Conservation (phyloP, 371 early-diverging fungal genomes). For the Choanephora cucurbitarum region DNA sequence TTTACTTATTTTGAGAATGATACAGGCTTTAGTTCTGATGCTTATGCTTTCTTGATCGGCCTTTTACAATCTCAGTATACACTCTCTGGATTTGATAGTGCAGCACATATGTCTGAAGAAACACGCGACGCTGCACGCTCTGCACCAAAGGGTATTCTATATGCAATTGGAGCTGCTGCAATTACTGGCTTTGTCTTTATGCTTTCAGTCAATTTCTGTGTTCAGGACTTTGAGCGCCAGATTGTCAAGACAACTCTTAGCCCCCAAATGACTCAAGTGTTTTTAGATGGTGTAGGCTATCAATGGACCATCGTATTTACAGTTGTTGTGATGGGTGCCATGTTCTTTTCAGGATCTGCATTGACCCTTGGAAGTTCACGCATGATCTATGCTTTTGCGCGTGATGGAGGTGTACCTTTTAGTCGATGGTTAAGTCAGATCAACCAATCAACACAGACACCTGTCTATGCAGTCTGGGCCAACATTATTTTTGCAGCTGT, state of each 20-base stretch:
- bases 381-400: slow-evolving; percentile 73
- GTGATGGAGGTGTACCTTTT: slow-evolving; percentile 70
- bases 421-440: slow-evolving; percentile 49
- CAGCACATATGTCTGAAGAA: slow-evolving; percentile 76
- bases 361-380: slow-evolving; percentile 62
- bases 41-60: slow-evolving; percentile 41
- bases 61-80: slow-evolving; percentile 53
- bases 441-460: slow-evolving; percentile 30
- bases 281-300: slow-evolving; percentile 54
- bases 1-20: slow-evolving; percentile 44
- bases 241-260: slow-evolving; percentile 45
- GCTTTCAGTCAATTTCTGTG: slow-evolving; percentile 46
- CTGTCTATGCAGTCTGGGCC: slow-evolving; percentile 41
- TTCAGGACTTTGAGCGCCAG: slow-evolving; percentile 46
- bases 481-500: slow-evolving; percentile 39
- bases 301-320: slow-evolving; percentile 55
- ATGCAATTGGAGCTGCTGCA: slow-evolving; percentile 50
- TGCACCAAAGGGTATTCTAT: slow-evolving; percentile 63
- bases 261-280: slow-evolving; percentile 50
- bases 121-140: slow-evolving; percentile 62
- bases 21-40: slow-evolving; percentile 36
- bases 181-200: slow-evolving; percentile 50
- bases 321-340: slow-evolving; percentile 56
- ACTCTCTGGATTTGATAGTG: slow-evolving; percentile 67
- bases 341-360: slow-evolving; percentile 61